phyloP scores from a whole-genome alignment of 768 basidiomycete genomes.

The Naganishia antarctica region DNA sequence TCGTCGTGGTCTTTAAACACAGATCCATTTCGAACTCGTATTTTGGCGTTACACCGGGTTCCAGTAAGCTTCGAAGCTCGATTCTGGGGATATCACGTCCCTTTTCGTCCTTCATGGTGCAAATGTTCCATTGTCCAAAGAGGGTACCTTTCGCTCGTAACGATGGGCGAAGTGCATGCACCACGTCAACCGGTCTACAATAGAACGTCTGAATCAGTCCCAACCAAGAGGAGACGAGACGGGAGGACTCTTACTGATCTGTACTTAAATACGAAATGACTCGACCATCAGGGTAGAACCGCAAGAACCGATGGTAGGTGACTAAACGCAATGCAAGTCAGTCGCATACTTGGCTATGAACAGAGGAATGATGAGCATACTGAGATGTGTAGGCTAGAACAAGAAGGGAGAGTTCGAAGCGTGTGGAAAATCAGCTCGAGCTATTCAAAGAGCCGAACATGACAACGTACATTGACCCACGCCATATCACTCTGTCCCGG shows the following conservation, averaged over 20 bases:
- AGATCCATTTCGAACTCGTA: conserved; percentile 50
- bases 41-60: conserved; percentile 43
- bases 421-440: not conserved
- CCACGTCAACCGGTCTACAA: conserved; percentile 55
- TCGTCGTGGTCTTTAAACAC: conserved; percentile 56
- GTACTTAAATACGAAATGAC: conserved; percentile 81
- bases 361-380: conserved; percentile 29
- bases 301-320: conserved; percentile 90
- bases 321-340: conserved; percentile 46
- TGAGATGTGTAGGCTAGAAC: conserved; percentile 67
- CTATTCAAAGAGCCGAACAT: not conserved
- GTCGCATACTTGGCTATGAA: not conserved
- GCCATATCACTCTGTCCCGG: conserved; percentile 72
- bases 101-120: conserved; percentile 21
- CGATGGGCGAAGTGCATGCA: conserved; percentile 69
- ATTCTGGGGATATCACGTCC: conserved; percentile 20
- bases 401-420: conserved; percentile 14
- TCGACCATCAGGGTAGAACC: conserved; percentile 79
- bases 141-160: conserved; percentile 58
- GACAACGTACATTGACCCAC: conserved; percentile 71
- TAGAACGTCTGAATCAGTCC: too few species aligned
- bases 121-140: conserved; percentile 41
- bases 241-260: conserved; percentile 52
- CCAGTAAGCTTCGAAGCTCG: conserved; percentile 39
- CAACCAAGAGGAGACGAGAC: not conserved